Evolutionary conservation across 805 yeast genomes (phyloP), one percentile per base, ranked within the genome.

Genomic region (Barnettozyma wickerhamii): DNA sequence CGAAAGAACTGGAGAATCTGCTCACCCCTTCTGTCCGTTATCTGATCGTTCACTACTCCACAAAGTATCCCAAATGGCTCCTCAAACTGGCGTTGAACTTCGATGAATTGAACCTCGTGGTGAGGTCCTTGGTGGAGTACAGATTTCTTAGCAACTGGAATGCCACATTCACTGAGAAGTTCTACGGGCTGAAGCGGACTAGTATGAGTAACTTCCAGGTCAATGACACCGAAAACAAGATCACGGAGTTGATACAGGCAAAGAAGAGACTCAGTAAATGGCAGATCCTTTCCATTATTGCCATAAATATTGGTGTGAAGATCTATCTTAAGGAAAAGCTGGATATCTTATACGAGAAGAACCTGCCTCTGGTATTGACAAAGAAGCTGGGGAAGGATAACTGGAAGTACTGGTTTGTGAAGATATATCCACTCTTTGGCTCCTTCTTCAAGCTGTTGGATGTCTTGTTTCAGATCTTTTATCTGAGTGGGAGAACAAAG

Each of bases 111-210:
- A 82, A 82, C 51, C 58, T 82, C 4, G 43, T 75, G 2, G 45
- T 82, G 3, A 66, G 90, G 53, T 79, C 84, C 0, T 42, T 73
- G 4, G 64, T 91, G 2, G 97, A 93, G 59, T 79, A 79, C 68
- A 71, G 74, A 46, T 85, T 81, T 50, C 60, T 91, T 36, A 73
- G 66, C 38, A 68, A 69, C 36, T 85, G 93, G 87, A 90, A 86
- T 53, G 77, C 95, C 0, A 77, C 93, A 3, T 87, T 91, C 54
- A 87, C 95, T 1, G 97, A 91, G 59, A 84, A 85, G 56, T 91
- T 91, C 57, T 91, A 91, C 56, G 98, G 97, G 2, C 63, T 91
- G 48, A 88, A 88, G 55, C 68, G 95, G 27, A 56, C 68, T 19
- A 59, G 62, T 38, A 45, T 52, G 35, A 48, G 46, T 10, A 55